Percentiles rank a stretch among this genome's conserved stretches.
These are phyloP conservation scores for Penicillium sp. DNA, from an alignment of 2,329 filamentous ascomycete species.

Conservation along the genomic window DNA sequence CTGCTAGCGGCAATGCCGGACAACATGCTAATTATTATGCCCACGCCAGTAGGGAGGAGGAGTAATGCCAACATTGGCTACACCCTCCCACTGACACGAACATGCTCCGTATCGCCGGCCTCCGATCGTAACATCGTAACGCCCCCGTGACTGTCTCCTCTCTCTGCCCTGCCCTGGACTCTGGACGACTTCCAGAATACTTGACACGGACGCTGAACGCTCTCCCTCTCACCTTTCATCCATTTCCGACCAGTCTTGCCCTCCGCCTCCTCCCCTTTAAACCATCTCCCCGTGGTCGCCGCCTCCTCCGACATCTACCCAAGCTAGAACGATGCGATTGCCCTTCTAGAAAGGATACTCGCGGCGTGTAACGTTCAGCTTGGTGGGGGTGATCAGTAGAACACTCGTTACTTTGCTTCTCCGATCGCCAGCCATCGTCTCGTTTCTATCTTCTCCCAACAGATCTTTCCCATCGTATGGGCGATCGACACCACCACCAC, in stretches of 20 bases:
- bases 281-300: slow-evolving; percentile 13
- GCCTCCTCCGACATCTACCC: slow-evolving; percentile 21
- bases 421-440: slow-evolving; percentile 4
- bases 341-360: slow-evolving; percentile 6
- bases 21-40: slow-evolving; percentile 4
- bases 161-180: slow-evolving; percentile 19
- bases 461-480: slow-evolving; percentile 1
- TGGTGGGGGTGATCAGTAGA: slow-evolving; percentile 19
- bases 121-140: slow-evolving; percentile 12
- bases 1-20: slow-evolving; percentile 28
- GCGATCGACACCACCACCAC: slow-evolving; percentile 20
- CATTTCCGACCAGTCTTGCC: slow-evolving; percentile 13
- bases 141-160: slow-evolving; percentile 20
- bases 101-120: slow-evolving; percentile 13
- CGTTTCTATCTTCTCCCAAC: slow-evolving; percentile 1
- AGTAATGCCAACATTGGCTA: not conserved
- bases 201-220: not conserved
- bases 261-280: slow-evolving; percentile 5
- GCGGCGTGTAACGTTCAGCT: slow-evolving; percentile 10
- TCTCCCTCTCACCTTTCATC: not conserved
- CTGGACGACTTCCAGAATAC: slow-evolving; percentile 1
- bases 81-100: not conserved
- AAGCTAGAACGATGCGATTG: slow-evolving; percentile 17
- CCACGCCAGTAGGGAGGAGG: too few species aligned
- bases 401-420: not conserved